phyloP scores from a whole-genome alignment of 192 early-diverging fungal species.

The Mortierella hygrophila region DNA sequence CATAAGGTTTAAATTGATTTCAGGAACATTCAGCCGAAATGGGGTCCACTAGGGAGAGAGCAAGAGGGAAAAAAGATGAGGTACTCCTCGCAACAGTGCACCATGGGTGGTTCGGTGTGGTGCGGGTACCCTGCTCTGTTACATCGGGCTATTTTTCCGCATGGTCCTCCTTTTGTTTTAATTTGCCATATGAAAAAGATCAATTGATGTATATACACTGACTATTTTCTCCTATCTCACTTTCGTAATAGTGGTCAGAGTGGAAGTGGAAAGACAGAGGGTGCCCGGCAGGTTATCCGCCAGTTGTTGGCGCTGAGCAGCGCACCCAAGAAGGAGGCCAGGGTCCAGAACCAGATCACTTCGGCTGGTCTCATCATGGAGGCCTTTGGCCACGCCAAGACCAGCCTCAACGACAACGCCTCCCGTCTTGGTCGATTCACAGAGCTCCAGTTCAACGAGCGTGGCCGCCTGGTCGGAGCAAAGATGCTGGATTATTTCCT shows the following conservation, averaged over 20 bases:
- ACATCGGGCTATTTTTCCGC: not conserved
- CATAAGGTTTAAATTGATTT: constrained; percentile 6
- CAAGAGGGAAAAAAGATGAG: not conserved
- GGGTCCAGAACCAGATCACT: constrained; percentile 76
- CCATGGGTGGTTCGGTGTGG: not conserved
- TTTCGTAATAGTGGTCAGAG: constrained; percentile 78
- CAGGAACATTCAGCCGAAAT: not conserved
- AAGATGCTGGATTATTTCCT: constrained; percentile 91
- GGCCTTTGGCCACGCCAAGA: constrained; percentile 91
- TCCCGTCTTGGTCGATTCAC: constrained; percentile 89
- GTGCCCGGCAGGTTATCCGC: constrained; percentile 72
- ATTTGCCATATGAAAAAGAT: not conserved
- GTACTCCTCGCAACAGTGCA: not conserved
- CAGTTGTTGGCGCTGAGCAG: constrained; percentile 78
- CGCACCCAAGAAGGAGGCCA: constrained; percentile 76
- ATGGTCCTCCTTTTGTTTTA: not conserved
- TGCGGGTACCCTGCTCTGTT: not conserved
- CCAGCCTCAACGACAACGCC: constrained; percentile 79
- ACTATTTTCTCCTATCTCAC: not conserved
- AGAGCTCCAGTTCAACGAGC: constrained; percentile 93
- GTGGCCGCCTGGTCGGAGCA: constrained; percentile 89
- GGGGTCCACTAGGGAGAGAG: not conserved
- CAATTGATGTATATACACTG: not conserved
- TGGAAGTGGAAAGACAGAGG: constrained; percentile 90
- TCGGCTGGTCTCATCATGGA: constrained; percentile 82